Percentiles rank a stretch among this genome's conserved stretches.
phyloP scores from a whole-genome alignment of 768 basidiomycete species.

The Russula olivacea region DNA sequence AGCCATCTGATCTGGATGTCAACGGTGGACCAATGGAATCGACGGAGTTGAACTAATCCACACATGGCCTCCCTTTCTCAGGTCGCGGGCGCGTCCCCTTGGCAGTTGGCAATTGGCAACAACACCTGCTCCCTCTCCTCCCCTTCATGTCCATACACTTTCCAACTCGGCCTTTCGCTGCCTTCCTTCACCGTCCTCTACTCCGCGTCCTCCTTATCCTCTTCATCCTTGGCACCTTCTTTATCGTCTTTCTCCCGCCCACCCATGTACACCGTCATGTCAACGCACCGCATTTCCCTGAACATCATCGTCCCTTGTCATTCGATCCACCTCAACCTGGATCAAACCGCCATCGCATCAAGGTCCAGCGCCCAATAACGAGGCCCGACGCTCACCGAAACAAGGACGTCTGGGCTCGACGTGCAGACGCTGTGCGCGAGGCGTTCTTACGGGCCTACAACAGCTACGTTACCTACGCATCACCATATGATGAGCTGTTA shows the following conservation, averaged over 20 bases:
- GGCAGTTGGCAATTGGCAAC: no score
- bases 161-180: neutral
- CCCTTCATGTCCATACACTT: no score
- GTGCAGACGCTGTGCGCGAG: constrained; percentile 51
- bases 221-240: neutral
- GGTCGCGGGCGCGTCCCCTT: no score
- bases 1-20: no score
- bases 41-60: no score
- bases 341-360: constrained; percentile 5
- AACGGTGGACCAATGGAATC: no score
- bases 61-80: no score
- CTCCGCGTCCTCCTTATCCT: neutral
- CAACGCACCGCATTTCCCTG: no score
- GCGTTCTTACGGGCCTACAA: constrained; percentile 65
- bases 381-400: neutral
- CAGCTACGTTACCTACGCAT: constrained; percentile 55
- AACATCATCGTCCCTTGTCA: neutral
- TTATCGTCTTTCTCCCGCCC: neutral
- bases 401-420: constrained; percentile 40
- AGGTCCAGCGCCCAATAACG: constrained; percentile 1
- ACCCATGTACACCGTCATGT: neutral
- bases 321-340: neutral
- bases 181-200: neutral
- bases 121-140: neutral
- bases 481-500: constrained; percentile 54